Percentiles rank a stretch among this genome's conserved stretches.
These are phyloP conservation scores for Boletus rufocinnamomeus DNA, from an alignment of 768 basidiomycete species.

Conservation along the genomic window DNA sequence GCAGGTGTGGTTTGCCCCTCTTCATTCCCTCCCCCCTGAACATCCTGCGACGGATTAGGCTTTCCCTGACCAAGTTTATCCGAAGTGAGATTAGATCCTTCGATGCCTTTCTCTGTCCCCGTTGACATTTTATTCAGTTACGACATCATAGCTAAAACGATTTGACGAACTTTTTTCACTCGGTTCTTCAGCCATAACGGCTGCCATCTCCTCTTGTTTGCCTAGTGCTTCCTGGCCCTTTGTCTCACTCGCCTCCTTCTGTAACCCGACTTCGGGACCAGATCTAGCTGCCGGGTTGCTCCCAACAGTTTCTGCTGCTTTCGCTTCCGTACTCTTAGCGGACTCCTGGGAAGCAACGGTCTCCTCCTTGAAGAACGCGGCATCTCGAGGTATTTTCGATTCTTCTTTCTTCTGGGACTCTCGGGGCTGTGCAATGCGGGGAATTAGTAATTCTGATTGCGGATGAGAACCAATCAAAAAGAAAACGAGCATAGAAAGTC, in stretches of 20 bases:
- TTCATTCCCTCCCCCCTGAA: slow-evolving; percentile 1
- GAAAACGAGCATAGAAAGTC: background rate
- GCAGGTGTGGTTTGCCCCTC: background rate
- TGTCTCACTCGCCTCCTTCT: background rate
- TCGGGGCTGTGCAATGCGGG: slow-evolving; percentile 4
- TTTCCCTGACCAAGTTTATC: background rate
- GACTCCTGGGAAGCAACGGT: background rate
- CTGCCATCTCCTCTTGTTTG: background rate
- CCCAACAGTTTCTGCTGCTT: background rate
- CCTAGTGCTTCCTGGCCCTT: background rate
- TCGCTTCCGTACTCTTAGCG: background rate
- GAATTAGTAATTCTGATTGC: slow-evolving; percentile 10
- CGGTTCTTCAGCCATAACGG: background rate
- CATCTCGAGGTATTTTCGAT: background rate
- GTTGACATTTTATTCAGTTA: background rate
- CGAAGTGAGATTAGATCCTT: background rate
- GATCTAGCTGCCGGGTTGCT: background rate
- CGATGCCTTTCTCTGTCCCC: background rate
- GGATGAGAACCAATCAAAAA: background rate
- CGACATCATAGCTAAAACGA: background rate
- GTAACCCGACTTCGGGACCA: background rate
- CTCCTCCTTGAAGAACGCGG: background rate
- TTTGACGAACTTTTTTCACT: slow-evolving; percentile 15
- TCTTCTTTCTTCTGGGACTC: background rate
- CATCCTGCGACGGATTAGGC: background rate